phyloP scores from a whole-genome alignment of 305 asterid genomes.

The Rubia balearica region DNA sequence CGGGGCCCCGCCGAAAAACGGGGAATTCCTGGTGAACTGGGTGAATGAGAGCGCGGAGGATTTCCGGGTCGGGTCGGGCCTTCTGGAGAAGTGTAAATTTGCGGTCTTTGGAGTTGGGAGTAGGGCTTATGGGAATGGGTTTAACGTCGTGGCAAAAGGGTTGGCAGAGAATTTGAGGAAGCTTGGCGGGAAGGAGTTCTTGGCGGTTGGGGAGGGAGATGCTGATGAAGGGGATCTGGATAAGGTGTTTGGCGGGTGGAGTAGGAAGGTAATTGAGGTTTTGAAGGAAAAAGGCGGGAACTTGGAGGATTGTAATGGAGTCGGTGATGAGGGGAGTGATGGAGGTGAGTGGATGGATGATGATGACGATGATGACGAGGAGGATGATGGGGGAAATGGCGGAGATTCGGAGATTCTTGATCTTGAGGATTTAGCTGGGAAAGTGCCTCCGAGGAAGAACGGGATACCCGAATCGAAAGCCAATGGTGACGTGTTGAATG shows the following conservation, averaged over 20 bases:
- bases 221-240: slow-evolving; percentile 64
- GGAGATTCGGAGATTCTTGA: slow-evolving; percentile 54
- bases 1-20: slow-evolving; percentile 57
- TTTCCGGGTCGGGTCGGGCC: slow-evolving; percentile 75
- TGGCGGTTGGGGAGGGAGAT: slow-evolving; percentile 60
- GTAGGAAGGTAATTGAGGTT: slow-evolving; percentile 45
- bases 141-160: slow-evolving; percentile 58
- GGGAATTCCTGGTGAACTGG: slow-evolving; percentile 77
- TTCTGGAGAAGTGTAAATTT: slow-evolving; percentile 50
- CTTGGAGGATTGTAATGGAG: slow-evolving; percentile 25
- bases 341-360: slow-evolving; percentile 49
- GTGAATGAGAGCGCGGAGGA: slow-evolving; percentile 77
- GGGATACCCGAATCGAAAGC: slow-evolving; percentile 40
- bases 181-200: slow-evolving; percentile 70
- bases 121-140: slow-evolving; percentile 55
- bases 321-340: slow-evolving; percentile 46
- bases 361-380: slow-evolving; percentile 43
- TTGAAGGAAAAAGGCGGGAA: slow-evolving; percentile 28
- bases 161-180: slow-evolving; percentile 45
- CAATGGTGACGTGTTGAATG: slow-evolving; percentile 47
- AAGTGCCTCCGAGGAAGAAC: slow-evolving; percentile 66
- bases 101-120: slow-evolving; percentile 90
- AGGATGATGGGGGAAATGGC: slow-evolving; percentile 42
- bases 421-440: slow-evolving; percentile 95
- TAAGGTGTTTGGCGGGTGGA: slow-evolving; percentile 74